Evolutionary conservation across 2,329 filamentous ascomycete species (phyloP).

Genomic region (Macrophomina phaseolina): DNA sequence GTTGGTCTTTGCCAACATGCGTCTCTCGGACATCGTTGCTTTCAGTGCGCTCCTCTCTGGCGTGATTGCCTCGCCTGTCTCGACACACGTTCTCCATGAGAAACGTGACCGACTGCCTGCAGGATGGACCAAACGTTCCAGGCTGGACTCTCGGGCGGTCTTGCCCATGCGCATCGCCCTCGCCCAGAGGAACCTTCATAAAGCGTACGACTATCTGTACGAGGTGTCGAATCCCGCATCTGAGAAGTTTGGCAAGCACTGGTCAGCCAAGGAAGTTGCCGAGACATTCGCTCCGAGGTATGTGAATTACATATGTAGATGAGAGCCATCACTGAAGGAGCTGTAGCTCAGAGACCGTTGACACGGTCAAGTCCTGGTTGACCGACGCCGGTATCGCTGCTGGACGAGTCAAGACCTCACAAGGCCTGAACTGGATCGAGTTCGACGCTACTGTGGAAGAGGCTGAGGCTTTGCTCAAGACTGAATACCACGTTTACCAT

Average conservation of each 20-base stretch:
- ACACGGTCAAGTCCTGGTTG: slow-evolving; percentile 62
- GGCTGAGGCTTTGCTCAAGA: slow-evolving; percentile 59
- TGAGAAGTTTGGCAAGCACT: slow-evolving; percentile 50
- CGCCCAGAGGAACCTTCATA: slow-evolving; percentile 42
- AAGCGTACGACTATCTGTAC: slow-evolving; percentile 38
- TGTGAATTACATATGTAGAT: neutral
- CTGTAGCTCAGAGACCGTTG: slow-evolving; percentile 50
- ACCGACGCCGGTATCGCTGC: slow-evolving; percentile 56
- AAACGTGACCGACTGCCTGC: neutral
- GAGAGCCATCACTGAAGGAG: neutral
- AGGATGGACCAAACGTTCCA: slow-evolving; percentile 1
- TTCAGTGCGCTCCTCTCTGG: neutral
- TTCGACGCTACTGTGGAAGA: slow-evolving; percentile 62
- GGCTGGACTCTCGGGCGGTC: slow-evolving; percentile 29
- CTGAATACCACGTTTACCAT: slow-evolving; percentile 60
- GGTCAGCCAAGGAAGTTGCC: slow-evolving; percentile 50
- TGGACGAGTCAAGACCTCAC: slow-evolving; percentile 56
- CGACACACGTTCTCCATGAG: slow-evolving; percentile 7
- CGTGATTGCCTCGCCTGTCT: neutral
- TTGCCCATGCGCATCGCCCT: slow-evolving; percentile 44
- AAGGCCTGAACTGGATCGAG: slow-evolving; percentile 59
- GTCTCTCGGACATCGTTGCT: slow-evolving; percentile 6
- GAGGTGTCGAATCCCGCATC: slow-evolving; percentile 52
- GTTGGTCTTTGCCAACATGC: neutral
- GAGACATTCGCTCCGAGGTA: slow-evolving; percentile 45